These are phyloP conservation scores for Bipolaris gigantea DNA, from an alignment of 2,329 filamentous ascomycete genomes.

Conservation along the genomic window DNA sequence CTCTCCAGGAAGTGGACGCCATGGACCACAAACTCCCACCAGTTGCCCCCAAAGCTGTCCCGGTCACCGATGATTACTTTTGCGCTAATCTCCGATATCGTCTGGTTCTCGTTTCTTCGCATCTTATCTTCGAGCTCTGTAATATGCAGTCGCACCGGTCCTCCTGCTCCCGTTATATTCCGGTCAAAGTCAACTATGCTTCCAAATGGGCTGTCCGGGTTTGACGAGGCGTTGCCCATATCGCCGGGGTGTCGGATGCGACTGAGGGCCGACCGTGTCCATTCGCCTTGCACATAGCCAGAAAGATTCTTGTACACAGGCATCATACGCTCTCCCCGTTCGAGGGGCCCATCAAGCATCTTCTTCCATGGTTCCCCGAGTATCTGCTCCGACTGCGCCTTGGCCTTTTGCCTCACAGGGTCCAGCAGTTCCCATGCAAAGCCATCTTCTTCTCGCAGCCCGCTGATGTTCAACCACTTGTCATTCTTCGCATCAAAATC, in stretches of 20 bases:
- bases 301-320: constrained; percentile 78
- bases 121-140: constrained; percentile 54
- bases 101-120: constrained; percentile 38
- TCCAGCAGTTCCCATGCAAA: constrained; percentile 77
- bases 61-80: constrained; percentile 73
- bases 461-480: constrained; percentile 64
- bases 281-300: constrained; percentile 74
- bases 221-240: constrained; percentile 58
- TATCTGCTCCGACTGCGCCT: constrained; percentile 54
- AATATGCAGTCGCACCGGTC: constrained; percentile 71
- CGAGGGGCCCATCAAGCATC: constrained; percentile 38
- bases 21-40: constrained; percentile 77
- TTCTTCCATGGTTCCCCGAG: constrained; percentile 41
- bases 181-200: constrained; percentile 66
- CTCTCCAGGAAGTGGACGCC: constrained; percentile 85
- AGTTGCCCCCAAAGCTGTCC: constrained; percentile 65
- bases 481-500: constrained; percentile 52
- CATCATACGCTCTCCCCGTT: constrained; percentile 48
- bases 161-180: constrained; percentile 72
- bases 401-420: constrained; percentile 66
- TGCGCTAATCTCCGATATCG: constrained; percentile 69
- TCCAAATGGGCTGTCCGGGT: constrained; percentile 68
- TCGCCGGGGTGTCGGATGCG: constrained; percentile 50
- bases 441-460: constrained; percentile 71
- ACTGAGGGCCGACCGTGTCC: constrained; percentile 63